A percentile compares a stretch with the other conserved stretches of the same genome.
Conservation (phyloP, 2,329 filamentous ascomycete species). For the Periconia sp. region DNA sequence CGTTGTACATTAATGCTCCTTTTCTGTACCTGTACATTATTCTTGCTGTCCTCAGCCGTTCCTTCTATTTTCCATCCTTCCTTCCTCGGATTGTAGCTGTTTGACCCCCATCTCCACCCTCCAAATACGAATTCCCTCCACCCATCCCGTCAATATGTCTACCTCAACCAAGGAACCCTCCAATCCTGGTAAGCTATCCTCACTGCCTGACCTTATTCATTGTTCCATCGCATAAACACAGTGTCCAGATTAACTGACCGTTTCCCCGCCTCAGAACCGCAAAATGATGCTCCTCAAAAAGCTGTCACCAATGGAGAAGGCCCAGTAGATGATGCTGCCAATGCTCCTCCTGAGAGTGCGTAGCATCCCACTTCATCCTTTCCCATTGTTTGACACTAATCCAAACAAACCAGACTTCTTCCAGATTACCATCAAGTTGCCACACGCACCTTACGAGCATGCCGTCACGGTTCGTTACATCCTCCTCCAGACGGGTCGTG, state of each 20-base stretch:
- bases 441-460: conserved; percentile 76
- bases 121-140: not conserved
- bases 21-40: conserved; percentile 35
- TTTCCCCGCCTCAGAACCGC: conserved; percentile 21
- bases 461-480: conserved; percentile 72
- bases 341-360: conserved; percentile 38
- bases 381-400: conserved; percentile 5
- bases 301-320: conserved; percentile 18
- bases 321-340: conserved; percentile 25
- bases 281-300: conserved; percentile 26
- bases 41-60: conserved; percentile 17
- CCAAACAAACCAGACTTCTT: conserved; percentile 53
- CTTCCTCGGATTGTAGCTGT: conserved; percentile 17
- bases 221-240: not conserved
- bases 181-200: conserved; percentile 36
- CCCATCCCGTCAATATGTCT: conserved; percentile 29
- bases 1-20: conserved; percentile 39
- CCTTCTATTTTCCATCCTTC: conserved; percentile 27
- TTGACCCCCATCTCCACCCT: not conserved
- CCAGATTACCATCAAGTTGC: conserved; percentile 77
- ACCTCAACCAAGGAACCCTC: conserved; percentile 41
- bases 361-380: not conserved
- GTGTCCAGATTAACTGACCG: conserved; percentile 24
- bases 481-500: not conserved
- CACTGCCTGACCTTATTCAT: conserved; percentile 9